A percentile compares a stretch with the other conserved stretches of the same genome.
Conservation (phyloP, 2,329 filamentous ascomycete genomes). For the Fusarium caatingaense region DNA sequence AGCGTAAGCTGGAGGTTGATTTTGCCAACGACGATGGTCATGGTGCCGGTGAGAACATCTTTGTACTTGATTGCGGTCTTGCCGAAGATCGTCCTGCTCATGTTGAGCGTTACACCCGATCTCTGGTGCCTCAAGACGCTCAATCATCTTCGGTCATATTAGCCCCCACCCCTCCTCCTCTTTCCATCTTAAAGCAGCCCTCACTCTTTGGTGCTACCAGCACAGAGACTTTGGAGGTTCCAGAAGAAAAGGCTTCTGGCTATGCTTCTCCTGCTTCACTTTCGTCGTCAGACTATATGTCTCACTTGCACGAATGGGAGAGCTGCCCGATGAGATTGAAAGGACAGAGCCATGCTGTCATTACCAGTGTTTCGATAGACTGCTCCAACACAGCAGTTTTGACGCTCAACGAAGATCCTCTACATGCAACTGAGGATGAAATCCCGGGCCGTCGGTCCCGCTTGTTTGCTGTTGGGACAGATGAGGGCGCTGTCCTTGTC, state of each 20-base stretch:
- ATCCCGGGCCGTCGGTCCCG: constrained; percentile 88
- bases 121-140: constrained; percentile 35
- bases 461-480: constrained; percentile 84
- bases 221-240: constrained; percentile 11
- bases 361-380: constrained; percentile 80
- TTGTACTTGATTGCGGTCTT: constrained; percentile 80
- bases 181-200: constrained; percentile 8
- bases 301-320: constrained; percentile 49
- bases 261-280: constrained; percentile 42
- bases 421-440: constrained; percentile 64
- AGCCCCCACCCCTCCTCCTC: constrained; percentile 9
- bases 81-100: constrained; percentile 64
- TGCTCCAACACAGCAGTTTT: constrained; percentile 77
- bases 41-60: constrained; percentile 79
- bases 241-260: constrained; percentile 38
- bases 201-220: constrained; percentile 49
- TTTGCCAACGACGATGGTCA: constrained; percentile 85
- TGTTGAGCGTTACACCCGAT: constrained; percentile 59
- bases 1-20: constrained; percentile 84
- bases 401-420: constrained; percentile 81
- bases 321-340: constrained; percentile 60
- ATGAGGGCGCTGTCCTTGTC: constrained; percentile 77
- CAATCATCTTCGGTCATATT: constrained; percentile 17
- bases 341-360: constrained; percentile 66
- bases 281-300: constrained; percentile 28